Evolutionary conservation across 78 protist genomes (phyloP).

Genomic region (Isochrysis galbana): DNA sequence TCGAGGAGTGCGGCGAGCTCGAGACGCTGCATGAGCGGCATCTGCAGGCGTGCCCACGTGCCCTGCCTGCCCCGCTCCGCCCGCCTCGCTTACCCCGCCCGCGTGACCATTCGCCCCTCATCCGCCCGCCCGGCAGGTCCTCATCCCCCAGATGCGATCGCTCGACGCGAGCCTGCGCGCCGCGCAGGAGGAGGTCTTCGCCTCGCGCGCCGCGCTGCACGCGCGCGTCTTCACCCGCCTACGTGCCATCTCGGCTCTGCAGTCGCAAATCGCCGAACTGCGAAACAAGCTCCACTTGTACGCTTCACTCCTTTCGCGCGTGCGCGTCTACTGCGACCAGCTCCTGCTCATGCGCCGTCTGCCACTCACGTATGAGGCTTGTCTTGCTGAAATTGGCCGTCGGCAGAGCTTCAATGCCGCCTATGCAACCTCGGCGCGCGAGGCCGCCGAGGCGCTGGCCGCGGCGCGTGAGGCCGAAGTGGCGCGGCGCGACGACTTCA

Average conservation of each 20-base stretch:
- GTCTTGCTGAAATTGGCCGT: background rate
- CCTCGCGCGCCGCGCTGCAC: background rate
- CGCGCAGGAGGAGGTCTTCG: background rate
- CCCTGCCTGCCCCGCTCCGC: no score
- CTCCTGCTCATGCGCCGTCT: background rate
- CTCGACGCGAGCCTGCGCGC: background rate
- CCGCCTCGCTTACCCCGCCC: no score
- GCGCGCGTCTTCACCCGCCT: background rate
- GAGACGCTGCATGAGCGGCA: background rate
- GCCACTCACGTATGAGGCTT: background rate
- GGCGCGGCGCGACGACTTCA: background rate
- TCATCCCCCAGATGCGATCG: background rate
- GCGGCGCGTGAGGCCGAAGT: background rate
- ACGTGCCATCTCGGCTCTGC: background rate
- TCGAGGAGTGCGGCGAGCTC: background rate
- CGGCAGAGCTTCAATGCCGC: background rate
- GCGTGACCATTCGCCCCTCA: no score
- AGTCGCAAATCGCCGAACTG: constrained; percentile 7
- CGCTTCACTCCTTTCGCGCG: background rate
- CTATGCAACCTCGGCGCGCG: background rate
- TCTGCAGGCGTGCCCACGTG: no score
- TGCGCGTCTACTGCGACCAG: background rate
- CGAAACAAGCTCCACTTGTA: background rate
- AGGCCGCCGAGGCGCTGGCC: background rate
- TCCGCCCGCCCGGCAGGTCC: no score